Evolutionary conservation across 768 basidiomycete genomes (phyloP), one percentile per base, ranked within the genome.

Genomic region (Pisolithus microcarpus): DNA sequence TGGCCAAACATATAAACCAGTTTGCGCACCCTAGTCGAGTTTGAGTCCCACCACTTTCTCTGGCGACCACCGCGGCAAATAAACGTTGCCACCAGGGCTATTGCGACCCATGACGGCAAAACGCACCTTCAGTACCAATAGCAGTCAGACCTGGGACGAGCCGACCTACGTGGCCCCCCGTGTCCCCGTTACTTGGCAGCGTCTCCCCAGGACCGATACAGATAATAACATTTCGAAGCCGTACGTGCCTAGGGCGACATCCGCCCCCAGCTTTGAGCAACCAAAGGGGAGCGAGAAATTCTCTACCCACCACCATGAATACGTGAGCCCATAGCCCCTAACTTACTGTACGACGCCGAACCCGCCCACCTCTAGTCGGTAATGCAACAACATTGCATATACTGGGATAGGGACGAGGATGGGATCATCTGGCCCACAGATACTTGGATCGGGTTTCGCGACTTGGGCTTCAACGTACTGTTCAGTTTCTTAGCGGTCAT

Each of bases 401-500:
- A 71, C 54, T 75, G 72, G 63, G 74, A 75, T 48, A 56, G 51
- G 7, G 70, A 74, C 53, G 28, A 52, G 4, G 75, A 77, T 48
- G 72, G 73, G 2, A 51, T 75, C 42, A 70, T 77, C 46, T 76
- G 71, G 70, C 75, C 75, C 4, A 49, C 55, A 10, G 72, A 76
- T 47, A 76, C 75, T 7, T 75, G 62, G 59, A 54, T 57, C 7
- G 73, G 70, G 15, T 72, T 75, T 57, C 65, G 68, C 51, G 64
- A 65, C 24, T 66, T 77, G 26, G 70, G 72, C 7, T 76, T 72
- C 67, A 64, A 66, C 47, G n/a, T 71, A 44, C 49, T 72, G 42
- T 64, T 75, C 49, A 56, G 62, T 50, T 46, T 71, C 18, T 48
- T 71, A 26, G 64, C 72, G 31, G 57, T 58, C 48, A 54, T 72